Percentiles rank a stretch among this genome's conserved stretches.
Evolutionary conservation across 805 yeast genomes (phyloP).

Genomic region (Candida ipomoeae): DNA sequence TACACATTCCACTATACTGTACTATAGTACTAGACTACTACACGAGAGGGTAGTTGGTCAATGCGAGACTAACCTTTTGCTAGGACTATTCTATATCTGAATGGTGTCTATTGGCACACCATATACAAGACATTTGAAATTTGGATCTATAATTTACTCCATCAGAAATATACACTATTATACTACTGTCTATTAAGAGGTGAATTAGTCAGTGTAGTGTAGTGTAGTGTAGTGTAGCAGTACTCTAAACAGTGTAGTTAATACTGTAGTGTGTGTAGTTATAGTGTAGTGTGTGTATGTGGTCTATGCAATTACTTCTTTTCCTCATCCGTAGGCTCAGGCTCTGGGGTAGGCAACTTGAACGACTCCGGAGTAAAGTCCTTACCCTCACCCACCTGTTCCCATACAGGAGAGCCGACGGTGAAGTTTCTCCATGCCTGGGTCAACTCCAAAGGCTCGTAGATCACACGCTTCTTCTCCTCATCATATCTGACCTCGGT

Average conservation of each 20-base stretch:
- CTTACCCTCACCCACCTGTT: conserved; percentile 83
- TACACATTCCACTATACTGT: no score
- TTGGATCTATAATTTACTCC: no score
- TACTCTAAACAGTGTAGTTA: no score
- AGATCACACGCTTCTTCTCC: conserved; percentile 83
- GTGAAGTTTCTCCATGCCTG: conserved; percentile 91
- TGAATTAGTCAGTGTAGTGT: background rate
- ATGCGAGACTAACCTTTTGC: no score
- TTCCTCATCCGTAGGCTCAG: conserved; percentile 53
- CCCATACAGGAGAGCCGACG: conserved; percentile 88
- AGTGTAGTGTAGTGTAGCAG: background rate
- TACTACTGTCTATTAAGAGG: no score
- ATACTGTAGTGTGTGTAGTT: background rate
- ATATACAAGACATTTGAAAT: no score
- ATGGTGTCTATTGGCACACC: no score
- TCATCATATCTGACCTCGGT: conserved; percentile 88
- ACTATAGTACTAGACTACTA: no score
- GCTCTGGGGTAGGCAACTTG: conserved; percentile 78
- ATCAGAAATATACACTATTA: no score
- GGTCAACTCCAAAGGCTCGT: conserved; percentile 85
- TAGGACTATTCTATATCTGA: no score
- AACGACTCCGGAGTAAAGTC: conserved; percentile 78
- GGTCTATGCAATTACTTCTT: conserved; percentile 17
- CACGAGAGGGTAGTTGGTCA: no score
- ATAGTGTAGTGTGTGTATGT: background rate